Evolutionary conservation across 331 rosid genomes (phyloP), one percentile per base, ranked within the genome.

Genomic region (Rosa hybrid): DNA sequence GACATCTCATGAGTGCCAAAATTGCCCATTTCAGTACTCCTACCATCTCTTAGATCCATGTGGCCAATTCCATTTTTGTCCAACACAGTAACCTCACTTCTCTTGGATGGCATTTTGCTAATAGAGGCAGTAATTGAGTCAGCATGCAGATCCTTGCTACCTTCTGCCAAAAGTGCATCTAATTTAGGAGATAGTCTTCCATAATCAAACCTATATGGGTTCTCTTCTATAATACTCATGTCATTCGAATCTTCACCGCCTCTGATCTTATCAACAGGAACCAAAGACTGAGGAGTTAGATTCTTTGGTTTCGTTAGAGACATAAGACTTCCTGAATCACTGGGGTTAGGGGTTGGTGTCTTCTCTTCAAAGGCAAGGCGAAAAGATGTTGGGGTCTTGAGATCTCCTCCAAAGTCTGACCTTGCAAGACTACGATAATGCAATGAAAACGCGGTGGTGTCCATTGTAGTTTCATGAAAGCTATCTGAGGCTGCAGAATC

Each of bases 401-500:
- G 84, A 75, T 95, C 97, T 17, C 90, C 90, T 12, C 85, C 88
- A 3, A 90, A 86, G 14, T 95, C 94, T 6, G 99, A 95, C 75
- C 84, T 86, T 4, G 92, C 98, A 78, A 95, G 84, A 75, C 98
- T 95, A 64, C 92, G 93, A 76, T 90, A 95, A 84, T 95, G 99
- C 96, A 93, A 53, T 9, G 99, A 95, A 87, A 95, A 95, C 7
- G 93, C 91, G 1, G 94, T 95, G 4, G 97, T 90, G 71, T 95
- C 99, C 98, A 95, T 88, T 3, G 99, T 95, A 72, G 90, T 87
- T 41, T 94, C 98, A 74, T 83, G 86, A 34, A 84, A 72, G n/a
- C 84, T 89, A 80, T 89, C 93, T 0, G 97, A 93, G 34, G 84
- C 93, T 46, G 87, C 91, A 1, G 93, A 90, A 79, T 90, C 96